These are phyloP conservation scores for Kondoa subrosea DNA, from an alignment of 768 basidiomycete species.

Conservation along the genomic window DNA sequence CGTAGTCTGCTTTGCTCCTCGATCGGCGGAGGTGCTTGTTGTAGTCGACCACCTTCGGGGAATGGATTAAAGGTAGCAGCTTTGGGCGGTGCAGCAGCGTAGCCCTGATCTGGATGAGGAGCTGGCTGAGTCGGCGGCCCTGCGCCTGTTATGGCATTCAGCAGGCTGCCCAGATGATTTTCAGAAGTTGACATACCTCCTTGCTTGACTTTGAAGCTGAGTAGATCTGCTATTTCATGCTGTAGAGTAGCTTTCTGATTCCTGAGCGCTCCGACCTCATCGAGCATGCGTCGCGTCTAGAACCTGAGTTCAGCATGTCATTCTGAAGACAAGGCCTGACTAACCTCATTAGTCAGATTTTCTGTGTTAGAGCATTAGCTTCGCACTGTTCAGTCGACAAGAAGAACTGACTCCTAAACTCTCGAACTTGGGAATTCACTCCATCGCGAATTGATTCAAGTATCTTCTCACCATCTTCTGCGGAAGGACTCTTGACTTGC, in stretches of 20 bases:
- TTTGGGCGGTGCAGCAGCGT: no score
- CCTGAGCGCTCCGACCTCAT: slow-evolving; percentile 11
- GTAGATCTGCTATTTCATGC: no score
- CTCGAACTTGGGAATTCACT: neutral
- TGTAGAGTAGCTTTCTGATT: slow-evolving; percentile 19
- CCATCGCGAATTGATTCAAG: neutral
- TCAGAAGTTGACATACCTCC: no score
- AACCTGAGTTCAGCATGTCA: neutral
- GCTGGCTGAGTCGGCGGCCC: no score
- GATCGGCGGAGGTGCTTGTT: no score
- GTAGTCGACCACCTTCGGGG: no score
- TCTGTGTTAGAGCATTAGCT: slow-evolving; percentile 8
- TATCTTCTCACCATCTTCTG: neutral
- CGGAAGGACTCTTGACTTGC: neutral
- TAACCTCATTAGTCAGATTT: slow-evolving; percentile 13
- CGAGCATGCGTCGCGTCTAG: neutral
- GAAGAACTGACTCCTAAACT: slow-evolving; percentile 6
- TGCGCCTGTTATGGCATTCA: no score
- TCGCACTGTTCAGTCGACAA: neutral
- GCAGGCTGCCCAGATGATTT: no score
- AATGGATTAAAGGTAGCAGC: no score
- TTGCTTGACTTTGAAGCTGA: no score
- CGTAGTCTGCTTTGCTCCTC: no score
- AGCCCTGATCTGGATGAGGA: no score
- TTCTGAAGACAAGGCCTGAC: neutral